Conservation (phyloP, 352 stramenopile genomes). For the Phytophthora pseudosyringae region DNA sequence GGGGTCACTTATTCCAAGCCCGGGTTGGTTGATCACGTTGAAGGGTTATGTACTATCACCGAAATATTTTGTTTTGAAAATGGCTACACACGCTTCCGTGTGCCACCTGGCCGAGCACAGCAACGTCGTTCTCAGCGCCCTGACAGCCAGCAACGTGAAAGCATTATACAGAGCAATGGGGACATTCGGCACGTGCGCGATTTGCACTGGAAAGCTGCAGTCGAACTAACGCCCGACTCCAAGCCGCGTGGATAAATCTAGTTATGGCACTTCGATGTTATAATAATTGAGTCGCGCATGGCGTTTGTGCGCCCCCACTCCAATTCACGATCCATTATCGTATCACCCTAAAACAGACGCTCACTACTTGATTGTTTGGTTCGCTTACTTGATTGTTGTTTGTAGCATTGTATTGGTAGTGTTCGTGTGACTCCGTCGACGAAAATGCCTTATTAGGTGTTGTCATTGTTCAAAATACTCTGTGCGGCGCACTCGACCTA, state of each 20-base stretch:
- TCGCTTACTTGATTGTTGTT: constrained; percentile 3
- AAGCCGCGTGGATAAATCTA: constrained; percentile 8
- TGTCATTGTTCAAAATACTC: constrained; percentile 21
- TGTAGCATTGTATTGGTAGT: neutral
- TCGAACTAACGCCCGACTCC: constrained; percentile 13
- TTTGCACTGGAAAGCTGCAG: constrained; percentile 19
- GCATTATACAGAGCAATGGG: neutral
- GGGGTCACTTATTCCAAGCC: no score
- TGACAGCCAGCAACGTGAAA: neutral
- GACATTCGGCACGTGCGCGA: constrained; percentile 20
- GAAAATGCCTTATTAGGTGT: neutral
- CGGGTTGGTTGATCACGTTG: constrained; percentile 14
- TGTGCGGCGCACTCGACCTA: constrained; percentile 2
- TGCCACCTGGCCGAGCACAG: constrained; percentile 5
- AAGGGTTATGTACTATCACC: constrained; percentile 5
- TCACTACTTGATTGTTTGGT: constrained; percentile 23
- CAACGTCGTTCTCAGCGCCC: neutral
- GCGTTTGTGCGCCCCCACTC: constrained; percentile 1
- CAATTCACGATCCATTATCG: constrained; percentile 21
- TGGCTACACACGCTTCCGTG: constrained; percentile 14
- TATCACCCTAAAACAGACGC: constrained; percentile 22
- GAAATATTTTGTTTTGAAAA: constrained; percentile 7
- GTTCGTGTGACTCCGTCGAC: neutral
- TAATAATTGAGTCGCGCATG: neutral
- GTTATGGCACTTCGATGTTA: constrained; percentile 2